Evolutionary conservation across 1,139 yeast species (phyloP).

Genomic region (Spencermartinsiella ligniputridi): DNA sequence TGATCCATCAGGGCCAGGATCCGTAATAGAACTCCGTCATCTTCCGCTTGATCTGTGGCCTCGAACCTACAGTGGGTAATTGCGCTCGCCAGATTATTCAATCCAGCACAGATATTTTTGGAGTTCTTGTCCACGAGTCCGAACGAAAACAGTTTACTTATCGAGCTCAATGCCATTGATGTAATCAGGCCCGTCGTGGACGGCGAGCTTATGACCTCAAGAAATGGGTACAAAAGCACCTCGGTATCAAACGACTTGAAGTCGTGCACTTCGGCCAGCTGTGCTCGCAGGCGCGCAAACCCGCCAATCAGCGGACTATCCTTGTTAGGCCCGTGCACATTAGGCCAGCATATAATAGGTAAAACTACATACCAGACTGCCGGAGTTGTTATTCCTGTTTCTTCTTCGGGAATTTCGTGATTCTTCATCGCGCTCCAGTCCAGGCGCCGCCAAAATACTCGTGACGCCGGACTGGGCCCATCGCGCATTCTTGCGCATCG

Average conservation of each 20-base stretch:
- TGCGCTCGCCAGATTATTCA: conserved; percentile 65
- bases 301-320: conserved; percentile 73
- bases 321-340: conserved; percentile 12
- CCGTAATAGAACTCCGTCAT: conserved; percentile 84
- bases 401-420: conserved; percentile 20
- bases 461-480: conserved; percentile 87
- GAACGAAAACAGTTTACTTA: conserved; percentile 66
- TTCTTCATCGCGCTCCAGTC: conserved; percentile 38
- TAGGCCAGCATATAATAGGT: background rate
- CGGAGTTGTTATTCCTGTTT: conserved; percentile 9
- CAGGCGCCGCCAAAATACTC: conserved; percentile 58
- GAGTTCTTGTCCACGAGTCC: conserved; percentile 46
- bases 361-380: conserved; percentile 8
- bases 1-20: conserved; percentile 72
- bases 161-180: conserved; percentile 69
- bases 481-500: conserved; percentile 83
- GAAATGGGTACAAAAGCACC: conserved; percentile 78
- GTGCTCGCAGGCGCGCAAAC: conserved; percentile 71
- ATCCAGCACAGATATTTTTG: conserved; percentile 43
- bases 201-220: conserved; percentile 80
- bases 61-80: conserved; percentile 94
- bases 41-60: conserved; percentile 89
- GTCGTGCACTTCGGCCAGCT: conserved; percentile 54
- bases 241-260: conserved; percentile 61
- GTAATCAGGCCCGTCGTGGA: conserved; percentile 86